phyloP scores from a whole-genome alignment of 495 filamentous ascomycete genomes.

The Aspergillus wentii region DNA sequence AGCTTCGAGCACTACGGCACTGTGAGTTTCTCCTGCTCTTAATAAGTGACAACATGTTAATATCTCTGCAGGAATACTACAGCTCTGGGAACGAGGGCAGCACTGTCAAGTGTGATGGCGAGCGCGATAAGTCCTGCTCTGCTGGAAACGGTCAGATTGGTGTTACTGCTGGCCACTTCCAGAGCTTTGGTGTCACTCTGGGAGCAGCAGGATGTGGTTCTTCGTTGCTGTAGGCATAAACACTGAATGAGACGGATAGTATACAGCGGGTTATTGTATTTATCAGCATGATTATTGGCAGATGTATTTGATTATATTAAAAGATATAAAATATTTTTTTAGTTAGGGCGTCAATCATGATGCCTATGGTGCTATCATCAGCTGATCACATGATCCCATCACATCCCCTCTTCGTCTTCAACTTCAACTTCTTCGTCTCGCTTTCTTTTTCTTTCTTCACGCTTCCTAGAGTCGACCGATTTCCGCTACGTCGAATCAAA shows the following conservation, averaged over 20 bases:
- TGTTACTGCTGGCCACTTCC: constrained; percentile 25
- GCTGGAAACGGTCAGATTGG: constrained; percentile 24
- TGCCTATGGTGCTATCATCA: too few species aligned
- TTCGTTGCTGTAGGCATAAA: constrained; percentile 13
- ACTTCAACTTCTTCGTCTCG: constrained; percentile 23
- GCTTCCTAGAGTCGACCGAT: constrained; percentile 38
- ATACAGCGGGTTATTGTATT: too few species aligned
- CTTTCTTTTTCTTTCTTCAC: constrained; percentile 16
- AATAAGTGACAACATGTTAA: neutral
- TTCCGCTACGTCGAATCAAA: constrained; percentile 22
- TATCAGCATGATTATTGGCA: too few species aligned
- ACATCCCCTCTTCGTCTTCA: constrained; percentile 24
- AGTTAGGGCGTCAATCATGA: too few species aligned
- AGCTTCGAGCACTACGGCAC: constrained; percentile 27
- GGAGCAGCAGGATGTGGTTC: constrained; percentile 20
- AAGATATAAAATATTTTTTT: too few species aligned
- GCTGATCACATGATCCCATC: constrained; percentile 23
- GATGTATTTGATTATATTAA: too few species aligned
- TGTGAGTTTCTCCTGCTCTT: constrained; percentile 10
- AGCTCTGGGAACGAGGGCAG: constrained; percentile 19
- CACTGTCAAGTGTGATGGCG: constrained; percentile 17
- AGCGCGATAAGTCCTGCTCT: constrained; percentile 27
- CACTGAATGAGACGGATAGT: too few species aligned
- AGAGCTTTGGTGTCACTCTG: constrained; percentile 23
- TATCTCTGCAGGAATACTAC: constrained; percentile 25